Percentiles rank a stretch among this genome's conserved stretches.
phyloP scores from a whole-genome alignment of 352 stramenopile species.

The Phytophthora idaei region DNA sequence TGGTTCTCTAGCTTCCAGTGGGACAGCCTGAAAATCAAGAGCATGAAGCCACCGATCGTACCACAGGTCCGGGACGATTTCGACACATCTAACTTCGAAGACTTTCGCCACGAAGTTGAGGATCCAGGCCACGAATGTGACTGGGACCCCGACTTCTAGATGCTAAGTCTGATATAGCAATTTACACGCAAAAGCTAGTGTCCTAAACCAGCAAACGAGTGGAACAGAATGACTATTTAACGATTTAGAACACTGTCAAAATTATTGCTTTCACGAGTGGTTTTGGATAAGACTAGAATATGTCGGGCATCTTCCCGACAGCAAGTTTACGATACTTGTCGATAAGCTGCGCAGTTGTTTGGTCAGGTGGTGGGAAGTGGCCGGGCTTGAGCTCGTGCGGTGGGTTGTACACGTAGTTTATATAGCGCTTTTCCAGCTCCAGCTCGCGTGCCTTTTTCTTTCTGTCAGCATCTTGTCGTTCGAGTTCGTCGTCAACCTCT shows the following conservation, averaged over 20 bases:
- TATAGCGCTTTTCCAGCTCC: slow-evolving; percentile 49
- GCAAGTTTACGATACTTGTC: slow-evolving; percentile 86
- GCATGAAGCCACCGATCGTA: slow-evolving; percentile 74
- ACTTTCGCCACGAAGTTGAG: slow-evolving; percentile 73
- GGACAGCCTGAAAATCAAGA: slow-evolving; percentile 64
- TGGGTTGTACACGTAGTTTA: slow-evolving; percentile 62
- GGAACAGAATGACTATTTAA: slow-evolving; percentile 13
- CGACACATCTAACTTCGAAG: slow-evolving; percentile 86
- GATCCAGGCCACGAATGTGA: slow-evolving; percentile 65
- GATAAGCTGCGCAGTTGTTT: slow-evolving; percentile 73
- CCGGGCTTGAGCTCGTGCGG: slow-evolving; percentile 51
- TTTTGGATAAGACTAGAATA: slow-evolving; percentile 12
- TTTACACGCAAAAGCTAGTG: background rate
- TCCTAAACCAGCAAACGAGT: no score
- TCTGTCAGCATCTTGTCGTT: slow-evolving; percentile 13
- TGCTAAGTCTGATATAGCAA: slow-evolving; percentile 11
- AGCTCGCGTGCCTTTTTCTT: slow-evolving; percentile 16
- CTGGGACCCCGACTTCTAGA: slow-evolving; percentile 79
- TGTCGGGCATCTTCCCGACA: slow-evolving; percentile 61
- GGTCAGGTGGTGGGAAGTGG: slow-evolving; percentile 59
- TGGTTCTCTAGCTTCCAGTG: slow-evolving; percentile 80
- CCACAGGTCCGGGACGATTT: slow-evolving; percentile 75
- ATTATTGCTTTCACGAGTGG: background rate
- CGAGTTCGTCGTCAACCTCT: slow-evolving; percentile 23
- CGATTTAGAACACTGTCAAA: background rate